Conservation (phyloP, 2,329 filamentous ascomycete species). For the Fusarium tanahbumbuense region DNA sequence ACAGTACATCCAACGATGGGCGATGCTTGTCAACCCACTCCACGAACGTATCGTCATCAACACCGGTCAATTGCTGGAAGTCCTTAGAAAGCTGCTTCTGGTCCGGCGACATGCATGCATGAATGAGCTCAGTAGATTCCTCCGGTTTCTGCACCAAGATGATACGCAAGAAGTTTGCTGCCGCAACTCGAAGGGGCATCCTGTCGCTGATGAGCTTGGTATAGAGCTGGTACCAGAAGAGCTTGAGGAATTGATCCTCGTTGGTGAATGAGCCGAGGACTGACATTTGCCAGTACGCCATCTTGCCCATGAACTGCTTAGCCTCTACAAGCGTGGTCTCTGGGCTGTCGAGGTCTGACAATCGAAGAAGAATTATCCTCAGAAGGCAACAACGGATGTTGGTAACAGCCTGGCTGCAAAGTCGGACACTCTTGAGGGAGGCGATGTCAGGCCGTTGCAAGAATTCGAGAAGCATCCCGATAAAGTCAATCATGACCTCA, state of each 20-base stretch:
- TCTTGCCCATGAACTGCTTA: conserved; percentile 80
- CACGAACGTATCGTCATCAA: conserved; percentile 90
- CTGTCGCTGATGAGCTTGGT: conserved; percentile 82
- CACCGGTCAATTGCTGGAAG: conserved; percentile 85
- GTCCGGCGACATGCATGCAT: conserved; percentile 75
- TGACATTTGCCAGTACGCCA: conserved; percentile 96
- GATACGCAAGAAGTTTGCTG: conserved; percentile 89
- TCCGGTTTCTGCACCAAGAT: conserved; percentile 92
- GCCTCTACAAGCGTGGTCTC: conserved; percentile 70
- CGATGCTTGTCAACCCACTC: conserved; percentile 88
- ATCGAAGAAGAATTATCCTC: conserved; percentile 79
- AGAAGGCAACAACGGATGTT: conserved; percentile 83
- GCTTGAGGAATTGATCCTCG: conserved; percentile 83
- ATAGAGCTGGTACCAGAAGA: conserved; percentile 94
- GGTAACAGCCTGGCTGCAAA: conserved; percentile 85
- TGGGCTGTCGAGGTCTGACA: conserved; percentile 84
- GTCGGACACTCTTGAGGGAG: conserved; percentile 84
- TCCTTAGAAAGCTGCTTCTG: conserved; percentile 78
- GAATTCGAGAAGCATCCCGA: conserved; percentile 86
- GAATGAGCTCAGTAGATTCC: conserved; percentile 80
- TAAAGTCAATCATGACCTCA: conserved; percentile 84
- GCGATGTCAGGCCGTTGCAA: conserved; percentile 87
- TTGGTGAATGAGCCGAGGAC: conserved; percentile 81
- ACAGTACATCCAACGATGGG: conserved; percentile 80
- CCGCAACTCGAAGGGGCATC: conserved; percentile 75